Percentiles rank a stretch among this genome's conserved stretches.
phyloP scores from a whole-genome alignment of 2,329 filamentous ascomycete genomes.

The Colletotrichum orbiculare region DNA sequence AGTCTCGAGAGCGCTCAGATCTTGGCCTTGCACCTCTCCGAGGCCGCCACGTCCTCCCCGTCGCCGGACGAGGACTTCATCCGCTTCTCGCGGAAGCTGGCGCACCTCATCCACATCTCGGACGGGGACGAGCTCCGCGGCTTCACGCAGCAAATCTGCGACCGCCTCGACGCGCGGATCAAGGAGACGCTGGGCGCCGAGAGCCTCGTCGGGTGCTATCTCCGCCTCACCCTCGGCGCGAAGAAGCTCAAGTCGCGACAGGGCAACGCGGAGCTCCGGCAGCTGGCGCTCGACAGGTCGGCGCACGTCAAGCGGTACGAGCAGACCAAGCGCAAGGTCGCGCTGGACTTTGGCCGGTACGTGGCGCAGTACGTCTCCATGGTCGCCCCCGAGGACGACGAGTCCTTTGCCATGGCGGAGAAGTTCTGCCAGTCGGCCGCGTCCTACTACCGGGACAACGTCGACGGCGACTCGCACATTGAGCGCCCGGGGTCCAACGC shows the following conservation, averaged over 20 bases:
- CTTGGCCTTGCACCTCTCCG: not conserved
- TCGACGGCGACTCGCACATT: not conserved
- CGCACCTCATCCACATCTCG: constrained; percentile 1
- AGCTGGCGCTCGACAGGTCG: not conserved
- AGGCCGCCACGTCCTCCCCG: not conserved
- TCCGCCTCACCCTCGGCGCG: constrained; percentile 20
- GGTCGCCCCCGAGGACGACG: not conserved
- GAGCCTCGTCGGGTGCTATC: constrained; percentile 15
- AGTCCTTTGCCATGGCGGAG: constrained; percentile 17
- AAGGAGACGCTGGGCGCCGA: constrained; percentile 1
- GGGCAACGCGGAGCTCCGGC: constrained; percentile 3
- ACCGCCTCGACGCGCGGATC: constrained; percentile 9
- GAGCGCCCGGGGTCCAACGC: not conserved
- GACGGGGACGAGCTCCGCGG: not conserved
- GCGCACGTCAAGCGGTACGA: constrained; percentile 5
- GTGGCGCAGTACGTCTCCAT: constrained; percentile 18
- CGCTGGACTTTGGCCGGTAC: constrained; percentile 18
- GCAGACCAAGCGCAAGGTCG: not conserved
- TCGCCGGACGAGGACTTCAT: not conserved
- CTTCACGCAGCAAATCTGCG: constrained; percentile 8
- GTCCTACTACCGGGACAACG: not conserved
- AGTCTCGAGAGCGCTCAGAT: no score
- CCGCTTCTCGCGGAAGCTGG: not conserved
- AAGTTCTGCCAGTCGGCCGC: constrained; percentile 4
- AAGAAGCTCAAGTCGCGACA: constrained; percentile 12